A percentile compares a stretch with the other conserved stretches of the same genome.
Conservation (phyloP, 192 early-diverging fungal species). For the Rhizophagus clarus region DNA sequence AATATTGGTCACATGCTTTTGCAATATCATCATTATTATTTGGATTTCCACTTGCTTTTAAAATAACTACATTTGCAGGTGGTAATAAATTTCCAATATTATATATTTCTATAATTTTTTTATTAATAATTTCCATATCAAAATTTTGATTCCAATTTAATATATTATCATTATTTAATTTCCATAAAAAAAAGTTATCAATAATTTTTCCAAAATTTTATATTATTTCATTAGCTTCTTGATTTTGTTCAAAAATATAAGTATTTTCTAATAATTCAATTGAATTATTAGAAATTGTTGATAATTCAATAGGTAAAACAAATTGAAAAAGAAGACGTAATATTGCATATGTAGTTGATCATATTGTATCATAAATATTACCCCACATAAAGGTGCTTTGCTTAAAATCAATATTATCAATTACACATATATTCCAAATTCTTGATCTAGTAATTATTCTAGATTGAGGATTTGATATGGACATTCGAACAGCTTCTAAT, state of each 20-base stretch:
- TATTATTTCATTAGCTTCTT: background rate
- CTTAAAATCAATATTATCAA: background rate
- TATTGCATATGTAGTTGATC: background rate
- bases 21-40: no score
- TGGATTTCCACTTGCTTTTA: background rate
- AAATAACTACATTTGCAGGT: background rate
- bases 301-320: background rate
- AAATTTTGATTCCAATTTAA: background rate
- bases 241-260: background rate
- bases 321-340: background rate
- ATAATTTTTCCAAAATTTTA: background rate
- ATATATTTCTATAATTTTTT: no score
- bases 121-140: background rate
- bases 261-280: background rate
- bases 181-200: background rate
- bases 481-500: no score
- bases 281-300: background rate
- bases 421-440: background rate
- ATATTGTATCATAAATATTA: background rate
- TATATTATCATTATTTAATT: no score
- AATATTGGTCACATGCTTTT: no score
- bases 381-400: background rate
- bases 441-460: no score
- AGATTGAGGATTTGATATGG: no score
- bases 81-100: background rate